Evolutionary conservation across 2,329 filamentous ascomycete species (phyloP).

Genomic region (Fusarium albidum): DNA sequence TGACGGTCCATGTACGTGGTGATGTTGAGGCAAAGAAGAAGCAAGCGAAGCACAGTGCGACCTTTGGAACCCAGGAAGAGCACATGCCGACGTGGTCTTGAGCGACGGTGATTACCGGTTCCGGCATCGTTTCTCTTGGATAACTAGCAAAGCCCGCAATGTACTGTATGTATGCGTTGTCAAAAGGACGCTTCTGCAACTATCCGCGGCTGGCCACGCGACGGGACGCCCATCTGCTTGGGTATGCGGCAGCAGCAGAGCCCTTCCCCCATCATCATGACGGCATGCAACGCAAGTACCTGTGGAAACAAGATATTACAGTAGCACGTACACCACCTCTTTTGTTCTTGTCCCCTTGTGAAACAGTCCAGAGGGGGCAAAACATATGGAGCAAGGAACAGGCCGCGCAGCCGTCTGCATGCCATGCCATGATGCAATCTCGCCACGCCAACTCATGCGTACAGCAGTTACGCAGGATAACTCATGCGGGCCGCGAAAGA

Average conservation of each 20-base stretch:
- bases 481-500: too few species aligned
- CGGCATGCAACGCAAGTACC: background rate
- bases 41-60: conserved; percentile 8
- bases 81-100: background rate
- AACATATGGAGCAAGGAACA: too few species aligned
- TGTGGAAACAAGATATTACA: too few species aligned
- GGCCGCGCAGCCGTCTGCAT: too few species aligned
- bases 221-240: background rate
- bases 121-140: background rate
- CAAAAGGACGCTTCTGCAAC: conserved; percentile 3
- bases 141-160: background rate
- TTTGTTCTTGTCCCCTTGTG: too few species aligned
- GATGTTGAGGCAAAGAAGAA: background rate
- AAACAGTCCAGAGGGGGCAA: too few species aligned
- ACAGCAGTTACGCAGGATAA: too few species aligned
- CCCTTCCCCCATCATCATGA: conserved; percentile 3
- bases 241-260: too few species aligned
- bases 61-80: conserved; percentile 1
- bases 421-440: too few species aligned
- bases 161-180: conserved; percentile 11
- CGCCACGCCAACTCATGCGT: too few species aligned
- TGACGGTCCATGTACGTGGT: conserved; percentile 12
- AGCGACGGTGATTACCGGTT: background rate
- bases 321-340: too few species aligned
- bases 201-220: conserved; percentile 7